Base-by-base conservation (phyloP, 768 basidiomycete species). In the Glaciozyma martinii region DNA sequence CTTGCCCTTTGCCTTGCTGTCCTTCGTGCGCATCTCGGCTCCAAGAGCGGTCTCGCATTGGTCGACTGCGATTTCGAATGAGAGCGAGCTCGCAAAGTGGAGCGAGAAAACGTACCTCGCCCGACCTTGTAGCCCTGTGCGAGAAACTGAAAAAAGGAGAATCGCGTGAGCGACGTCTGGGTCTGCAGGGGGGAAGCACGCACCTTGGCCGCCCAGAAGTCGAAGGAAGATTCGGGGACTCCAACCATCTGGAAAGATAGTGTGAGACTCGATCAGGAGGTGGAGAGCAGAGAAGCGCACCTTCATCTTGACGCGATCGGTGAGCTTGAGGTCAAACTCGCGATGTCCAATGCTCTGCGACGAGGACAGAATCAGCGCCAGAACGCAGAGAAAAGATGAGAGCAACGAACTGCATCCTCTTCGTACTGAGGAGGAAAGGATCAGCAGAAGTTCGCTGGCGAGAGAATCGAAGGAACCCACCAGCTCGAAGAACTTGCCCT, bases 21-120 rank as follows among this genome's bases (percentile, higher is more conserved):
- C 86, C 27, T 89, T 89, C 65, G 88, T 76, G 33, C 94, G 86
- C 89, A 98, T 94, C 76, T 98, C 94, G 27, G 90, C 90, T 29
- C 94, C 95, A 16, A 99, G 85, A 0, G 92, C 92, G 0, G 95
- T 99, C 78, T 99, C 95, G 1, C 87, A 85, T 76, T 99, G 95
- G 74, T 97, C 94, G 23, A 99, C 95, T 40, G 12, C 37, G 7
- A 13, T 40, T 7, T 40, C 37, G 37, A 2, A 40, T 40, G 37
- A 40, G 37, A 40, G 37, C 37, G 37, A 40, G 37, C 37, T 40
- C 37, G 15, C 3, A 7, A 13, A 13, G 12, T 40, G 12, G 12
- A 6, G 12, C 37, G 37, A 13, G 15, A 40, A 13, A 7, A 40
- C 37, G 37, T 40, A 40, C 37, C 37, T 18, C 89, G 86, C 10